phyloP scores from a whole-genome alignment of 108 stramenopile genomes.

The Asterionellopsis glacialis region DNA sequence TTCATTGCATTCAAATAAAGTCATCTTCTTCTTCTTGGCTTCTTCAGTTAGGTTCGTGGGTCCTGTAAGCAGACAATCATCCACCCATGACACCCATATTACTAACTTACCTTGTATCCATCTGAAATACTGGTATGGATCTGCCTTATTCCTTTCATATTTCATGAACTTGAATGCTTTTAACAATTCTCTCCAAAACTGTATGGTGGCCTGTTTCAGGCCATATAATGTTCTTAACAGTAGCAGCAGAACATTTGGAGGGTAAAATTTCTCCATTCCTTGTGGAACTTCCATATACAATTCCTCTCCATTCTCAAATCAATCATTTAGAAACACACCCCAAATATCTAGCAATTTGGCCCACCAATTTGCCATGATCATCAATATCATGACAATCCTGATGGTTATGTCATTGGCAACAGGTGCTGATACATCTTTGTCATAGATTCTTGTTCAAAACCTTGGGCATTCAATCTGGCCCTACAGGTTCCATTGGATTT shows the following conservation, averaged over 20 bases:
- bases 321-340: too few species aligned
- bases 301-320: too few species aligned
- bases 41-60: conserved; percentile 3
- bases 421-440: conserved; percentile 21
- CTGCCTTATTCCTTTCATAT: conserved; percentile 12
- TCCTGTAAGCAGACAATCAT: conserved; percentile 28
- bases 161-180: neutral
- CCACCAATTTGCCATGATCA: conserved; percentile 22
- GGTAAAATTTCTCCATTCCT: conserved; percentile 6
- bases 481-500: conserved; percentile 30
- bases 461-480: conserved; percentile 28
- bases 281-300: conserved; percentile 23
- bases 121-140: conserved; percentile 23
- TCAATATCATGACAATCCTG: conserved; percentile 13
- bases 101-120: conserved; percentile 17
- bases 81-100: conserved; percentile 28
- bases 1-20: conserved; percentile 24
- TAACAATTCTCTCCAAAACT: conserved; percentile 17
- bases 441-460: conserved; percentile 28
- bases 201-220: conserved; percentile 29
- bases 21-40: conserved; percentile 7
- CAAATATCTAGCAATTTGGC: conserved; percentile 8
- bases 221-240: conserved; percentile 27
- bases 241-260: conserved; percentile 1
- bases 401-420: conserved; percentile 25